phyloP scores from a whole-genome alignment of 2,329 filamentous ascomycete genomes.

The Colletotrichum costaricense region DNA sequence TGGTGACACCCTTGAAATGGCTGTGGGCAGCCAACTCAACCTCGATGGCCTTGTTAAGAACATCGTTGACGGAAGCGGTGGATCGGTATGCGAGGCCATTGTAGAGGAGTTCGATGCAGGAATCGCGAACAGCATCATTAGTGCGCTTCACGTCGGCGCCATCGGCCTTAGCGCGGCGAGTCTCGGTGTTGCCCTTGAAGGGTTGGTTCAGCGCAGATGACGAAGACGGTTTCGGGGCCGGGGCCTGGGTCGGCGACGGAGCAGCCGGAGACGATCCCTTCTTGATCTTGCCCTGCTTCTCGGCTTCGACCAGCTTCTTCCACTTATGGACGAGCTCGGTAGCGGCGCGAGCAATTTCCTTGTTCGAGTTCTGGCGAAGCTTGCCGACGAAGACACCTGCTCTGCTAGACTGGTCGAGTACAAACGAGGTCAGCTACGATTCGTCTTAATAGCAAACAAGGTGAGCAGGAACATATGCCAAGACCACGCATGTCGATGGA shows the following conservation, averaged over 20 bases:
- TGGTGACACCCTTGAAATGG: conserved; percentile 75
- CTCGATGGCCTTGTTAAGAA: conserved; percentile 82
- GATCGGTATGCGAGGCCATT: conserved; percentile 84
- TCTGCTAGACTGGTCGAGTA: conserved; percentile 73
- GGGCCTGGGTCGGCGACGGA: conserved; percentile 63
- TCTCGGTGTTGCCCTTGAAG: conserved; percentile 76
- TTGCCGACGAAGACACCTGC: conserved; percentile 92
- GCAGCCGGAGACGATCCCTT: conserved; percentile 54
- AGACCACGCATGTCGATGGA: neutral
- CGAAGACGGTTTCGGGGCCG: conserved; percentile 58
- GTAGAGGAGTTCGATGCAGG: conserved; percentile 91
- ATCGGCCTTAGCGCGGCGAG: conserved; percentile 83
- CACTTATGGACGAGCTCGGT: conserved; percentile 88
- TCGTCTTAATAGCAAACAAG: neutral
- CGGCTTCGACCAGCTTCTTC: conserved; percentile 80
- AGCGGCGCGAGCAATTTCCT: conserved; percentile 82
- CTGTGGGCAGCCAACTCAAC: conserved; percentile 84
- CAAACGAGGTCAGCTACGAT: conserved; percentile 23
- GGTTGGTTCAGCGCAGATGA: conserved; percentile 44
- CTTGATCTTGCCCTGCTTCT: conserved; percentile 61
- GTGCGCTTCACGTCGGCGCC: conserved; percentile 83
- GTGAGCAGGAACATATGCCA: conserved; percentile 6
- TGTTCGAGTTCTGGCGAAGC: conserved; percentile 79
- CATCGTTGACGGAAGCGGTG: conserved; percentile 74
- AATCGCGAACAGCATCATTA: conserved; percentile 79